Conservation (phyloP, 2,329 filamentous ascomycete species). For the Dothideomycetes sp. region DNA sequence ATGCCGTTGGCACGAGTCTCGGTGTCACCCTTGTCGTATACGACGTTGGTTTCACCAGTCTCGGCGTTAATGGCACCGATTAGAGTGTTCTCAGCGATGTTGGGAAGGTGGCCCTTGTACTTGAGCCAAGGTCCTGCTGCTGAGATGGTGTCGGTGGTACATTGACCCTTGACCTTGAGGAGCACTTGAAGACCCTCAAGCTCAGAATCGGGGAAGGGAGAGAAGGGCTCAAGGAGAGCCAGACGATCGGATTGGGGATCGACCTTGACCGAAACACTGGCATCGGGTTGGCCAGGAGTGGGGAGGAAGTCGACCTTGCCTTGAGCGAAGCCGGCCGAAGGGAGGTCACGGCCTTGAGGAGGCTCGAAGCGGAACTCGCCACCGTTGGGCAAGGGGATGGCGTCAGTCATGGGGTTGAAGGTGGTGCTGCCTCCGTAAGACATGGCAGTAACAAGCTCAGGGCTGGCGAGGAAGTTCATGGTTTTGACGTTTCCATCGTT, state of each 20-base stretch:
- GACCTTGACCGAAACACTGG: slow-evolving; percentile 64
- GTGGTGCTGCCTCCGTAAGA: slow-evolving; percentile 80
- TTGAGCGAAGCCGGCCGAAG: slow-evolving; percentile 66
- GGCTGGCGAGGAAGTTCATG: slow-evolving; percentile 98
- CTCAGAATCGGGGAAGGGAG: slow-evolving; percentile 68
- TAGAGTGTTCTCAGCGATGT: slow-evolving; percentile 94
- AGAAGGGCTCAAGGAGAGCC: slow-evolving; percentile 83
- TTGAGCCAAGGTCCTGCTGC: slow-evolving; percentile 96
- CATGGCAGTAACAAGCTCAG: slow-evolving; percentile 94
- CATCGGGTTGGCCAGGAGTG: slow-evolving; percentile 61
- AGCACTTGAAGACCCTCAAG: slow-evolving; percentile 73
- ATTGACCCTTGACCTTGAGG: slow-evolving; percentile 95
- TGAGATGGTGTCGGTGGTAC: slow-evolving; percentile 97
- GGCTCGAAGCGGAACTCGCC: slow-evolving; percentile 72
- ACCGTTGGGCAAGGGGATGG: slow-evolving; percentile 69
- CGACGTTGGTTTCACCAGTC: slow-evolving; percentile 84
- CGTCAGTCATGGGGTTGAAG: slow-evolving; percentile 92
- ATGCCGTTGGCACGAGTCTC: slow-evolving; percentile 34
- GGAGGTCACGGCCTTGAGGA: slow-evolving; percentile 53
- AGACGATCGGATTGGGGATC: slow-evolving; percentile 83
- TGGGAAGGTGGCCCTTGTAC: slow-evolving; percentile 97
- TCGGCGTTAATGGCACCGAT: slow-evolving; percentile 90
- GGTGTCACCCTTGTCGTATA: slow-evolving; percentile 75
- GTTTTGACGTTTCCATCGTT: slow-evolving; percentile 95
- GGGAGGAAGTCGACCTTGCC: slow-evolving; percentile 69